Evolutionary conservation across 2,329 filamentous ascomycete genomes (phyloP).

Genomic region (Verruconis gallopava): DNA sequence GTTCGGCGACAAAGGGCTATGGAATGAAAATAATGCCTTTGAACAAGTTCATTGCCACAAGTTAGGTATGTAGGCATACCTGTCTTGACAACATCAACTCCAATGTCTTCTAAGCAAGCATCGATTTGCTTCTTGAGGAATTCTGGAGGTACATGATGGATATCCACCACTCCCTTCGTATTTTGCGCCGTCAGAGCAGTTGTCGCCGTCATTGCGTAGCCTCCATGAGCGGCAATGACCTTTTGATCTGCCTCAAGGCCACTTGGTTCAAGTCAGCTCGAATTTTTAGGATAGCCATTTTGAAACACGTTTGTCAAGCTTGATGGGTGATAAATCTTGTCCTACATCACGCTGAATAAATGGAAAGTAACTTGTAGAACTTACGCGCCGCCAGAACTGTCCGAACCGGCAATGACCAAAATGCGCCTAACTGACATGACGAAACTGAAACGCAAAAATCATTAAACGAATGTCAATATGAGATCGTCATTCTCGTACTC

Average conservation of each 20-base stretch:
- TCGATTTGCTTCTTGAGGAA: slow-evolving; percentile 82
- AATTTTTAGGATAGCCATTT: too few species aligned
- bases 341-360: too few species aligned
- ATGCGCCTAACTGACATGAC: slow-evolving; percentile 34
- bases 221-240: slow-evolving; percentile 79
- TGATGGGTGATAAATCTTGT: too few species aligned
- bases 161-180: slow-evolving; percentile 63
- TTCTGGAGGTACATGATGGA: slow-evolving; percentile 63
- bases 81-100: slow-evolving; percentile 81
- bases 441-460: too few species aligned
- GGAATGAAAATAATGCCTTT: background rate
- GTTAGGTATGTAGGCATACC: too few species aligned
- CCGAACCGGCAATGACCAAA: slow-evolving; percentile 75
- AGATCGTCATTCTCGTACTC: too few species aligned
- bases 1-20: too few species aligned
- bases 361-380: slow-evolving; percentile 23
- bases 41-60: background rate
- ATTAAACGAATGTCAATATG: too few species aligned
- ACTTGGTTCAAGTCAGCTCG: too few species aligned
- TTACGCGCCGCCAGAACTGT: slow-evolving; percentile 83
- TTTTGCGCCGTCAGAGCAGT: slow-evolving; percentile 95
- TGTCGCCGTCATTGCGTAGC: slow-evolving; percentile 92
- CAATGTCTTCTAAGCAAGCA: slow-evolving; percentile 70
- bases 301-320: too few species aligned
- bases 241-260: slow-evolving; percentile 95